Percentiles rank a stretch among this genome's conserved stretches.
Conservation (phyloP, 495 filamentous ascomycete species). For the Clavariopsis aquatica region DNA sequence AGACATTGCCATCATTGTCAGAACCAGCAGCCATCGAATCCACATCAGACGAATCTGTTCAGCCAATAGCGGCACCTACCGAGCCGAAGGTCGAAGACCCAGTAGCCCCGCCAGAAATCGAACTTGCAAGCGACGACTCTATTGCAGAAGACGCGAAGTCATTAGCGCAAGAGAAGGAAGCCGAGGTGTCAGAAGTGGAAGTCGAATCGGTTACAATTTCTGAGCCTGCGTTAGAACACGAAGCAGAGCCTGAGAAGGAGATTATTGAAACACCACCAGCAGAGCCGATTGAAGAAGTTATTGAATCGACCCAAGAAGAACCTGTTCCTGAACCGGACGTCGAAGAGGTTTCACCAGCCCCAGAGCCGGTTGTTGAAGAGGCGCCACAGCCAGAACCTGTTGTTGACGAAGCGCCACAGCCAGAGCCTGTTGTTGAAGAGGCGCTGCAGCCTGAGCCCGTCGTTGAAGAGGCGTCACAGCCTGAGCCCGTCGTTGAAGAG, state of each 20-base stretch:
- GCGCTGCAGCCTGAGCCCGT: not conserved
- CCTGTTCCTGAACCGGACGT: conserved; percentile 4
- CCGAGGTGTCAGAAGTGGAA: not conserved
- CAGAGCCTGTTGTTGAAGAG: conserved; percentile 1
- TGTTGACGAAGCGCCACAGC: not conserved
- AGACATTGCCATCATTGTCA: conserved; percentile 10
- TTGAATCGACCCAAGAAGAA: not conserved
- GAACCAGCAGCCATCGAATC: conserved; percentile 16
- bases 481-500: not conserved
- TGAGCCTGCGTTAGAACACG: conserved; percentile 1
- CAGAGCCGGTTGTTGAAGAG: too few species aligned
- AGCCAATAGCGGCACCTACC: conserved; percentile 8
- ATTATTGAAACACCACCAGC: not conserved
- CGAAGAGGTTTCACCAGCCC: not conserved
- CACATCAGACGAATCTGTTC: conserved; percentile 9
- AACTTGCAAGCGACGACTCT: conserved; percentile 4
- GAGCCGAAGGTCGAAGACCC: conserved; percentile 9
- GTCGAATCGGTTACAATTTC: not conserved
- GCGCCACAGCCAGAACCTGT: not conserved
- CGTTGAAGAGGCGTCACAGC: not conserved
- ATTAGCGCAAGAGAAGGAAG: not conserved
- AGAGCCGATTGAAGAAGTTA: not conserved
- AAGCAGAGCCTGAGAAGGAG: conserved; percentile 4
- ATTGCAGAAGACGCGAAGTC: not conserved
- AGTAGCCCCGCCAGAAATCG: not conserved